Evolutionary conservation across 2,329 filamentous ascomycete species (phyloP).

Genomic region (Cladosporium halotolerans): DNA sequence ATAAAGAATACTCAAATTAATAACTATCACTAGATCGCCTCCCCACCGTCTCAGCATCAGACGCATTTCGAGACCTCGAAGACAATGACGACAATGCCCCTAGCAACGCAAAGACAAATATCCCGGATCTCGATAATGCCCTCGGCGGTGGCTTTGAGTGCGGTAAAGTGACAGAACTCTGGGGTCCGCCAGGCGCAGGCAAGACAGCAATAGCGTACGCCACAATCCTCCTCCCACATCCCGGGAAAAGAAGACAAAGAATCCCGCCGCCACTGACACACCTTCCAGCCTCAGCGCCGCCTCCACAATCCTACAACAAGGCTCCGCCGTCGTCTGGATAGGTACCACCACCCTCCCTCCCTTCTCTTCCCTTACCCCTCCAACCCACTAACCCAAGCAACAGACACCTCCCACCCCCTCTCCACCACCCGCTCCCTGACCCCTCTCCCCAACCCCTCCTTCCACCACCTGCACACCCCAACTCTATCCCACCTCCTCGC

Average conservation of each 20-base stretch:
- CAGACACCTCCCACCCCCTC: conserved; percentile 8
- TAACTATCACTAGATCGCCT: conserved; percentile 55
- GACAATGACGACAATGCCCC: conserved; percentile 43
- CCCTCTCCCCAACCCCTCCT: conserved; percentile 17
- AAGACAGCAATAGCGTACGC: conserved; percentile 70
- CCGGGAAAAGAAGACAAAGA: not conserved
- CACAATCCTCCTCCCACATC: conserved; percentile 3
- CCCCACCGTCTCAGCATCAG: conserved; percentile 68
- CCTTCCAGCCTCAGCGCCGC: conserved; percentile 7
- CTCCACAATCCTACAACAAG: not conserved
- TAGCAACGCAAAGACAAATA: conserved; percentile 43
- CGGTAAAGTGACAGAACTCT: conserved; percentile 78
- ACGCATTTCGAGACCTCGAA: conserved; percentile 57
- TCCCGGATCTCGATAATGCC: conserved; percentile 43
- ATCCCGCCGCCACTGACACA: too few species aligned
- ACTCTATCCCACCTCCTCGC: conserved; percentile 63
- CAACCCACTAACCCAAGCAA: not conserved
- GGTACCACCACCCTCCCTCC: too few species aligned
- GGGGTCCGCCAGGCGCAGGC: conserved; percentile 77
- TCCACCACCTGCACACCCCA: conserved; percentile 59
- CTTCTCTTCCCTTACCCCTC: not conserved
- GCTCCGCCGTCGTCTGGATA: conserved; percentile 4
- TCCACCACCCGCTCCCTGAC: not conserved
- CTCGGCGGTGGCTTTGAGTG: conserved; percentile 56
- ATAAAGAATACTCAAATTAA: not conserved